phyloP scores from a whole-genome alignment of 257 asterid species.

The Nyctanthes arbortristis region DNA sequence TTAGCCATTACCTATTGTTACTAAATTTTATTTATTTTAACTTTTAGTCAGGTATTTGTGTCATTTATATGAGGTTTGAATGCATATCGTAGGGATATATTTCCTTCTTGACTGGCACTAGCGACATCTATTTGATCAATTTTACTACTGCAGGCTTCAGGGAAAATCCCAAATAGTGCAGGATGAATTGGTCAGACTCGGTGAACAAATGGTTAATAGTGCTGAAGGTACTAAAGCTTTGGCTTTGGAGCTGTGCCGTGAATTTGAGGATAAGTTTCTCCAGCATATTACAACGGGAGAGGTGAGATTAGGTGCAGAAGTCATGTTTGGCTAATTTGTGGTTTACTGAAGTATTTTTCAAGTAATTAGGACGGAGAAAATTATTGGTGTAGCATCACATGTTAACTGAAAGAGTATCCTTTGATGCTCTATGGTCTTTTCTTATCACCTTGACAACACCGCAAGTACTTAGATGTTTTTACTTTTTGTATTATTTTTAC shows the following conservation, averaged over 20 bases:
- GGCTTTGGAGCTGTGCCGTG: slow-evolving; percentile 99
- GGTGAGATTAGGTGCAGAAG: slow-evolving; percentile 39
- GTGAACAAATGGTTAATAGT: slow-evolving; percentile 89
- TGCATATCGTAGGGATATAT: slow-evolving; percentile 1
- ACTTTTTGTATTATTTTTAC: background rate
- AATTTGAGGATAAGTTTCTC: slow-evolving; percentile 98
- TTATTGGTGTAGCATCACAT: background rate
- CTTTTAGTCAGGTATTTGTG: slow-evolving; percentile 4
- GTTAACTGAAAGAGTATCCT: slow-evolving; percentile 9
- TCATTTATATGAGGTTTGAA: background rate
- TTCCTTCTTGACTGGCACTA: slow-evolving; percentile 11
- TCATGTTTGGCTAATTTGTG: slow-evolving; percentile 10
- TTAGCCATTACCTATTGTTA: background rate
- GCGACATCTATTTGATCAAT: slow-evolving; percentile 11
- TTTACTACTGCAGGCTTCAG: slow-evolving; percentile 73
- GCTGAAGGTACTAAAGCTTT: slow-evolving; percentile 94
- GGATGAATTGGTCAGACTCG: slow-evolving; percentile 92
- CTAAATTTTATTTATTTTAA: background rate
- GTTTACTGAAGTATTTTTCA: background rate
- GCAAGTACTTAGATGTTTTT: background rate
- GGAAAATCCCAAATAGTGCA: slow-evolving; percentile 94
- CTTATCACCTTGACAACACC: background rate
- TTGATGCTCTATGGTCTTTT: background rate
- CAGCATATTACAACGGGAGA: slow-evolving; percentile 91
- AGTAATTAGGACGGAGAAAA: background rate